Percentiles rank a stretch among this genome's conserved stretches.
Conservation (phyloP, 495 filamentous ascomycete genomes). For the Pyrenula massariospora region DNA sequence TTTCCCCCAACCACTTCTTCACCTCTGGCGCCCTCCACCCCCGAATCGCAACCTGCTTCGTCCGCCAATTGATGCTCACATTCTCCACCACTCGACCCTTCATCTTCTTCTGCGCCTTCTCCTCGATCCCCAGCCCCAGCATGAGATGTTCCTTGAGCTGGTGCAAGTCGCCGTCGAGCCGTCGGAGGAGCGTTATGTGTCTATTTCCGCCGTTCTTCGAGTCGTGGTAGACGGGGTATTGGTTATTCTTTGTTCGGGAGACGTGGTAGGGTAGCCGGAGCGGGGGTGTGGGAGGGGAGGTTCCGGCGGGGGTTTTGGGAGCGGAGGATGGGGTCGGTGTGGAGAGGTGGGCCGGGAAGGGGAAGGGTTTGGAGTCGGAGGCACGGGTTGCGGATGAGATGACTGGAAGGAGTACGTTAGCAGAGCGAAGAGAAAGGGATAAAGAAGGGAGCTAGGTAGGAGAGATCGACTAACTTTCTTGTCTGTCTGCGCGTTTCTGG, state of each 20-base stretch:
- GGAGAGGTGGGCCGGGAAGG: constrained; percentile 17
- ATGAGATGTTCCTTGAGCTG: constrained; percentile 41
- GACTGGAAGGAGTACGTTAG: background rate
- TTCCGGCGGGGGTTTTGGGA: constrained; percentile 11
- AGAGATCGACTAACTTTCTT: background rate
- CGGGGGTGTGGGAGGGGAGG: constrained; percentile 15
- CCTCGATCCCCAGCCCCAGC: constrained; percentile 31
- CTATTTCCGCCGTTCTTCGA: constrained; percentile 67
- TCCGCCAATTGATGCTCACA: constrained; percentile 46
- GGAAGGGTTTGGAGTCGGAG: constrained; percentile 27
- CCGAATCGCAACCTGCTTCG: constrained; percentile 53
- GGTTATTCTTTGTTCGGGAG: constrained; percentile 53
- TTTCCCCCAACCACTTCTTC: background rate
- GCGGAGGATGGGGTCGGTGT: constrained; percentile 22
- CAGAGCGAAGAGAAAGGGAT: background rate
- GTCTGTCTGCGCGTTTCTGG: background rate
- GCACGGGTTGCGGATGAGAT: constrained; percentile 7
- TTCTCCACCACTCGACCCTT: constrained; percentile 17
- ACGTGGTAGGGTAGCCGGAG: constrained; percentile 58
- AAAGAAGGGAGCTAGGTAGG: background rate
- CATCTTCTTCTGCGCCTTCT: constrained; percentile 13
- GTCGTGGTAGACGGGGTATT: constrained; percentile 69
- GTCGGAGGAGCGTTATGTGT: constrained; percentile 63
- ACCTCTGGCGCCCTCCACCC: constrained; percentile 20
- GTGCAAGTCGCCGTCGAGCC: constrained; percentile 59